These are phyloP conservation scores for Pholiota conissans DNA, from an alignment of 768 basidiomycete species.

Conservation along the genomic window DNA sequence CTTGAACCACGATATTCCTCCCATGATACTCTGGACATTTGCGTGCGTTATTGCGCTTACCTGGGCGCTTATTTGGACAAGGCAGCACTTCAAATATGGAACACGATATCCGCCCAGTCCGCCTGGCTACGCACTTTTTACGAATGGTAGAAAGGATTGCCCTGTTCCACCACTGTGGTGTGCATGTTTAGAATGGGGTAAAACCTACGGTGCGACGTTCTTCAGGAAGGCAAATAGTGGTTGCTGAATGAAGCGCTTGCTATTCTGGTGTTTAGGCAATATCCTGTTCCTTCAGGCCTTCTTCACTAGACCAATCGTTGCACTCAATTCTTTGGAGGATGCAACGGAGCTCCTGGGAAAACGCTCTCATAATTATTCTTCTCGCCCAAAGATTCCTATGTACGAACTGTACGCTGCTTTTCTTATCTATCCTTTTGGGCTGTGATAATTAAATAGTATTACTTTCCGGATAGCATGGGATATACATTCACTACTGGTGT, in stretches of 20 bases:
- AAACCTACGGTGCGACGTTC: background rate
- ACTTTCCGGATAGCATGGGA: background rate
- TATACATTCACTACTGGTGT: background rate
- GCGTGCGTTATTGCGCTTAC: background rate
- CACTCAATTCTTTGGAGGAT: conserved; percentile 6
- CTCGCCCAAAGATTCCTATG: background rate
- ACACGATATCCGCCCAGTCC: background rate
- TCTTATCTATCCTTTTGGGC: background rate
- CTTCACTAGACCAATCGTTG: background rate
- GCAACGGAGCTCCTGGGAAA: background rate
- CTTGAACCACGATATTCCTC: too few species aligned
- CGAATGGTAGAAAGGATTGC: background rate
- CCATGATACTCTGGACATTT: background rate
- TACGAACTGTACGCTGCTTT: background rate
- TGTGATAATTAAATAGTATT: background rate
- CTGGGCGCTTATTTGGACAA: background rate
- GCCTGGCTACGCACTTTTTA: background rate
- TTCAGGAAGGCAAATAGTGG: too few species aligned
- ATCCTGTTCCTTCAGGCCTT: background rate
- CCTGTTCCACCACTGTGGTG: background rate
- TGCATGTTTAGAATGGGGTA: background rate
- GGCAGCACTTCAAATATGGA: background rate
- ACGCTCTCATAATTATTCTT: conserved; percentile 3
- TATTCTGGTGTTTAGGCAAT: background rate
- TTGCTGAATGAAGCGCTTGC: background rate